These are phyloP conservation scores for Neonectria magnoliae DNA, from an alignment of 2,329 filamentous ascomycete genomes.

Conservation along the genomic window DNA sequence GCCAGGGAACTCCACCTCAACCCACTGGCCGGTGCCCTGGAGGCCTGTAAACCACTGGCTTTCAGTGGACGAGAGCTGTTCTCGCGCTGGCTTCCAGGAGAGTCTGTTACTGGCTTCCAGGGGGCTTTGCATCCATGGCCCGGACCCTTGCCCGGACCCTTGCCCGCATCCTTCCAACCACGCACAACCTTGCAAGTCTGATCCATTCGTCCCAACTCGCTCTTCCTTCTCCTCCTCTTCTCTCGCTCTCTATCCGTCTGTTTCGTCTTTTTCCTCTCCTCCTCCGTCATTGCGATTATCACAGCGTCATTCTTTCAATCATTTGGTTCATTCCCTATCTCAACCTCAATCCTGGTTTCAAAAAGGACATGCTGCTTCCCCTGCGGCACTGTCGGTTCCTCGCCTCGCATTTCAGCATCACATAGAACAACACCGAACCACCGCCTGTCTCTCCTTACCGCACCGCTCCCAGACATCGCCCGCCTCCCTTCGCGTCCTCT, in stretches of 20 bases:
- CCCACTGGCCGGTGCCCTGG: no score
- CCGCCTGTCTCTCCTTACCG: neutral
- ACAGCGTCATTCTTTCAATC: conserved; percentile 32
- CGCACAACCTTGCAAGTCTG: conserved; percentile 23
- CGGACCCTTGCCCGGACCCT: neutral
- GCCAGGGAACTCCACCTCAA: no score
- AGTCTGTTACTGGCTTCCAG: neutral
- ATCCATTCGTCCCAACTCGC: conserved; percentile 32
- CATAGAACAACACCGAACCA: conserved; percentile 20
- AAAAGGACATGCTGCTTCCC: conserved; percentile 41
- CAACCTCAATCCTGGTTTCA: conserved; percentile 24
- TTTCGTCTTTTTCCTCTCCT: neutral
- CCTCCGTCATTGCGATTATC: conserved; percentile 28
- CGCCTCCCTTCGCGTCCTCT: conserved; percentile 1
- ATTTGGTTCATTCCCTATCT: conserved; percentile 22
- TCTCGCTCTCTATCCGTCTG: neutral
- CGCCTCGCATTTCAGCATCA: conserved; percentile 40
- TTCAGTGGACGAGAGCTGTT: no score
- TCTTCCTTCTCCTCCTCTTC: conserved; percentile 23
- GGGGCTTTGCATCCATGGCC: neutral
- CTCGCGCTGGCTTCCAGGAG: neutral
- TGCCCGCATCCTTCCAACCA: conserved; percentile 2
- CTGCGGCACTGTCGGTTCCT: conserved; percentile 40
- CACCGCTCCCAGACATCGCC: neutral
- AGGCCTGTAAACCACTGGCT: no score